A percentile compares a stretch with the other conserved stretches of the same genome.
phyloP scores from a whole-genome alignment of 805 yeast genomes.

The Wickerhamiella hasegawae region DNA sequence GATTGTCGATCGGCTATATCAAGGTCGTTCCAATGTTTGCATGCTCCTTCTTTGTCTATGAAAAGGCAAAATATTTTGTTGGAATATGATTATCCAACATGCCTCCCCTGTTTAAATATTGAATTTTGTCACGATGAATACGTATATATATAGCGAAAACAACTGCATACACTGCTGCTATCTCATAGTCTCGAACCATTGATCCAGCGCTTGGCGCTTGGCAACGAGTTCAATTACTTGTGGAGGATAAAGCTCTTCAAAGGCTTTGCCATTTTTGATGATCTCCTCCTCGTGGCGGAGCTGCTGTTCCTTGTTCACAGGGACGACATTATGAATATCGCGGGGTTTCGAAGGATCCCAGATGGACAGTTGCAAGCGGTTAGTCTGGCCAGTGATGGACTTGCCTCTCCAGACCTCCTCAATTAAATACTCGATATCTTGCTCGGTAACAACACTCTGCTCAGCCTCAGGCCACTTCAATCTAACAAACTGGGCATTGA shows the following conservation, averaged over 20 bases:
- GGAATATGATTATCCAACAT: conserved; percentile 31
- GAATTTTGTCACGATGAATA: not conserved
- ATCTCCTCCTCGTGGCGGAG: conserved; percentile 61
- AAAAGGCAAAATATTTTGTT: conserved; percentile 55
- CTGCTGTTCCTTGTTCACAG: conserved; percentile 82
- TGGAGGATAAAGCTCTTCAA: conserved; percentile 46
- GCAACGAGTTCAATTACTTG: conserved; percentile 40
- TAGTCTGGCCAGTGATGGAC: conserved; percentile 72
- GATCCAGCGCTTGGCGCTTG: conserved; percentile 59
- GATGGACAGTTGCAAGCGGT: conserved; percentile 61
- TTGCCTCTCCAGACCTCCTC: conserved; percentile 92
- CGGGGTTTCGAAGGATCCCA: conserved; percentile 65
- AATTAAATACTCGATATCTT: conserved; percentile 64
- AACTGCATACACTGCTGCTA: not conserved
- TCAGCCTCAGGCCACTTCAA: conserved; percentile 50
- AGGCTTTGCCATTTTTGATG: conserved; percentile 45
- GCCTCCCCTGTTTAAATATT: not conserved
- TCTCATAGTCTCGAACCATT: conserved; percentile 35
- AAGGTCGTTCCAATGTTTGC: conserved; percentile 97
- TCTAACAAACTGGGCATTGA: conserved; percentile 78
- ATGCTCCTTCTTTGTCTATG: conserved; percentile 88
- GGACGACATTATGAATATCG: conserved; percentile 61
- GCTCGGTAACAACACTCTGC: conserved; percentile 45
- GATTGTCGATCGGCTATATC: conserved; percentile 85
- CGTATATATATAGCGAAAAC: not conserved